Evolutionary conservation across 352 stramenopile genomes (phyloP), one percentile per base, ranked within the genome.

Genomic region (Globisporangium okanoganense): DNA sequence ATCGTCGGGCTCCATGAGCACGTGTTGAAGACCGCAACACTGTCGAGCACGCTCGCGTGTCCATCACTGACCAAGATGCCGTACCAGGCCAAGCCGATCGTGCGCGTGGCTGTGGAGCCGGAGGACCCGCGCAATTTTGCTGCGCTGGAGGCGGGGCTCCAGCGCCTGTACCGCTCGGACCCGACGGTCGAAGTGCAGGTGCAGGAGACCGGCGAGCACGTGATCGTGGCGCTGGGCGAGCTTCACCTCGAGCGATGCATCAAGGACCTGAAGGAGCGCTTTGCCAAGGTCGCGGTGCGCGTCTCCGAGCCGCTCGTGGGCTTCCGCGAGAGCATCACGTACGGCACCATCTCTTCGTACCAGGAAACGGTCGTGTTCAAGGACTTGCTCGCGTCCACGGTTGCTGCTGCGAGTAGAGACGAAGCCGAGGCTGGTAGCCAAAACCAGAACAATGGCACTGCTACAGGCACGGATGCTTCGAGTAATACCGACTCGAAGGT

Each of bases 141-240:
- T 6, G 79, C 80, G 16, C 66, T 98, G 5, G 86, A 97, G 59
- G 73, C 76, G 24, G 92, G 93, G 41, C 74, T 98, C 2, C 87
- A 92, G 61, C 85, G 88, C n/a, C 65, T 98, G 8, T 97, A 97
- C 67, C 88, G 92, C 25, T 95, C 88, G 2, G 93, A 98, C 55
- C 87, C 92, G 20, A 96, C 89, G 0, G 93, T 97, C n/a, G 92
- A 98, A 71, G 90, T 97, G 8, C 85, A 92, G 20, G 84, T 96
- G 0, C 84, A 94, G 64, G 82, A 95, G 53, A 95, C 82, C 5
- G 92, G 92, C 12, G 89, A 98, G 44, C 87, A 97, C 56, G 88
- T 97, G 5, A 85, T 98, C 57, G 80, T 90, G 41, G 92, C 89
- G 43, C 68, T 98, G 0, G 92, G 92, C 24, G 92, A 98, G 52